Base-by-base conservation (phyloP, 106 monocot species). In the Dendrobium nobile region DNA sequence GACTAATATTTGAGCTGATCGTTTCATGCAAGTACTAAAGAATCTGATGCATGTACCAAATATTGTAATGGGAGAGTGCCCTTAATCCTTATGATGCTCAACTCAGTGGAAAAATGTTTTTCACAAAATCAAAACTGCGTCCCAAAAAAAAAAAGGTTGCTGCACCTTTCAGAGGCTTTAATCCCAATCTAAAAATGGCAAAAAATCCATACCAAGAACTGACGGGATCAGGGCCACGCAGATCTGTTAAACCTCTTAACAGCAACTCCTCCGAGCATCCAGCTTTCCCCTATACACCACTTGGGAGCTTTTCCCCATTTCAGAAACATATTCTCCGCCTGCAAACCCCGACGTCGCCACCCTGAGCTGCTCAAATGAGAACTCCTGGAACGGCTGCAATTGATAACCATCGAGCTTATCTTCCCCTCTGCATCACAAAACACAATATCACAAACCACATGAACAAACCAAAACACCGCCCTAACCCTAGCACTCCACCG, bases 271-370 rank as follows among this genome's bases (percentile, higher is more conserved):
- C 78, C 92, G 97, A 9, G 89, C 92, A 81, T 97, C 94, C 37
- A 97, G 79, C 84, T 94, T 97, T 78, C 97, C 97, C 79, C 89
- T 97, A 77, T 92, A 97, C 7, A 97, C 97, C 56, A 97, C 89
- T 97, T 97, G 4, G 97, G 97, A 3, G 97, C 90, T 78, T 94
- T 97, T 94, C 94, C 27, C 94, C 94, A 4, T 92, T 86, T 97
- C 97, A 4, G 97, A 97, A 4, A 97, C 97, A 97, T 97, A 72
- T 94, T 97, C 84, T 94, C 97, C 17, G 37, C 58, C 0, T n/a
- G 92, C 89, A 73, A 97, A 97, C 0, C 94, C 94, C 1, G 94
- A 89, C 0, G 97, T 97, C 7, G 97, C 97, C 31, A 94, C 77
- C 78, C 92, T 83, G 26, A 97, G 86, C 85, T 97, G 97, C 84